Evolutionary conservation across 2,329 filamentous ascomycete species (phyloP).

Genomic region (Cladosporium phlei): DNA sequence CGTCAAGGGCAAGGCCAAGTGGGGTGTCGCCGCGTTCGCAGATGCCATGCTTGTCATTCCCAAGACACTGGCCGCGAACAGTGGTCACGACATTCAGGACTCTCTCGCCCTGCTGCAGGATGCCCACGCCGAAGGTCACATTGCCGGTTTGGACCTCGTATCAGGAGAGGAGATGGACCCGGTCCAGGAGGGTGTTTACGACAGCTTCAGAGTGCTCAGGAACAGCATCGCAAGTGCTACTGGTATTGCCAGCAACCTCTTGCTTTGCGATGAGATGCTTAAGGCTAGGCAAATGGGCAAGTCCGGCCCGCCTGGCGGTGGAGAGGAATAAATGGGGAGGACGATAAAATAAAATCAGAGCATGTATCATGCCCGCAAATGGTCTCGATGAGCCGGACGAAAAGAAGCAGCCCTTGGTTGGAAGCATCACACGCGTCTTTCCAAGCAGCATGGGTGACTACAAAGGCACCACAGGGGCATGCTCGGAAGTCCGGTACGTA

Average conservation of each 20-base stretch:
- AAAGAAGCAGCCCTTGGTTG: neutral
- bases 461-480: too few relatives aligned
- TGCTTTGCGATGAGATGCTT: slow-evolving; percentile 93
- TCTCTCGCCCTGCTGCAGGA: slow-evolving; percentile 84
- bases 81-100: slow-evolving; percentile 95
- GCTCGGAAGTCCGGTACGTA: slow-evolving; percentile 6
- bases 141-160: slow-evolving; percentile 79
- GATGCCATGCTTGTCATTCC: slow-evolving; percentile 93
- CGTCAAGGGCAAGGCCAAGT: slow-evolving; percentile 97
- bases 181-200: slow-evolving; percentile 83
- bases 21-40: slow-evolving; percentile 88
- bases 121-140: slow-evolving; percentile 75
- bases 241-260: slow-evolving; percentile 88
- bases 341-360: slow-evolving; percentile 12
- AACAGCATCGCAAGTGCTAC: slow-evolving; percentile 92
- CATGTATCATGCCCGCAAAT: slow-evolving; percentile 13
- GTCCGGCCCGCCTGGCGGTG: slow-evolving; percentile 28
- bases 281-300: slow-evolving; percentile 91
- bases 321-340: slow-evolving; percentile 16
- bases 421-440: neutral
- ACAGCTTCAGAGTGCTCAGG: slow-evolving; percentile 90
- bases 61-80: slow-evolving; percentile 94
- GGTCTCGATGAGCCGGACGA: slow-evolving; percentile 2
- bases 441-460: too few relatives aligned
- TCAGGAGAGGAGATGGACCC: slow-evolving; percentile 95